Evolutionary conservation across 805 yeast genomes (phyloP).

Genomic region (Wickerhamiella brachini): DNA sequence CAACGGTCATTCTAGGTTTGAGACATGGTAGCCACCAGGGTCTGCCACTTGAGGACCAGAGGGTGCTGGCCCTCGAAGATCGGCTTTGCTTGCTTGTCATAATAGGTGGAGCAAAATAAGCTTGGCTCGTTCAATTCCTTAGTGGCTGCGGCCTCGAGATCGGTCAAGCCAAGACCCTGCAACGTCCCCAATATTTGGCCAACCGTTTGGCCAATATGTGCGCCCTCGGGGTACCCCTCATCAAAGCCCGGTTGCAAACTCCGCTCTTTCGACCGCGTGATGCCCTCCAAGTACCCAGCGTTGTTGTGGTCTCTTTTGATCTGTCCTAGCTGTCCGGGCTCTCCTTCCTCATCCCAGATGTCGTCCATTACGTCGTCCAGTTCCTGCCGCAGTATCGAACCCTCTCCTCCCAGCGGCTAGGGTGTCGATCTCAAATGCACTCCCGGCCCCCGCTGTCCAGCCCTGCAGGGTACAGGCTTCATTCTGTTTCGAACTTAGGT

Average conservation of each 20-base stretch:
- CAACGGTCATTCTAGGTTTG: too few relatives aligned
- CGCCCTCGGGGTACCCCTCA: constrained; percentile 64
- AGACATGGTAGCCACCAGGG: constrained; percentile 8
- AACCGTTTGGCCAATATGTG: constrained; percentile 46
- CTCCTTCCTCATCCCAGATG: constrained; percentile 15
- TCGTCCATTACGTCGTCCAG: constrained; percentile 6
- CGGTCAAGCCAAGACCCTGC: constrained; percentile 27
- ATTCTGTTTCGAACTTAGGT: too few relatives aligned
- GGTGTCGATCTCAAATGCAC: too few relatives aligned
- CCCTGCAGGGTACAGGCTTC: too few relatives aligned
- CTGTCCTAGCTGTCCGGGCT: constrained; percentile 14
- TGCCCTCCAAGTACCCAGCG: constrained; percentile 75
- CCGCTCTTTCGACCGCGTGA: constrained; percentile 50
- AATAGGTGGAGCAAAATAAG: constrained; percentile 41
- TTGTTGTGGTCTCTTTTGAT: constrained; percentile 46
- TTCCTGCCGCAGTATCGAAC: too few relatives aligned
- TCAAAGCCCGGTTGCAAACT: constrained; percentile 74
- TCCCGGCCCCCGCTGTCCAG: too few relatives aligned
- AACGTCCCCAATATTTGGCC: constrained; percentile 51
- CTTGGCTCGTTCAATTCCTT: constrained; percentile 45
- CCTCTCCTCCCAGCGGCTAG: too few relatives aligned
- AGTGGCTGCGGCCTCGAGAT: constrained; percentile 22
- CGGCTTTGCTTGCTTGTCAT: constrained; percentile 29
- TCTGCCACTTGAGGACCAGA: constrained; percentile 35
- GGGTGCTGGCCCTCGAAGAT: constrained; percentile 25